Evolutionary conservation across 2,329 filamentous ascomycete species (phyloP), one percentile per base, ranked within the genome.

Genomic region (Colletotrichum gloeosporioides): DNA sequence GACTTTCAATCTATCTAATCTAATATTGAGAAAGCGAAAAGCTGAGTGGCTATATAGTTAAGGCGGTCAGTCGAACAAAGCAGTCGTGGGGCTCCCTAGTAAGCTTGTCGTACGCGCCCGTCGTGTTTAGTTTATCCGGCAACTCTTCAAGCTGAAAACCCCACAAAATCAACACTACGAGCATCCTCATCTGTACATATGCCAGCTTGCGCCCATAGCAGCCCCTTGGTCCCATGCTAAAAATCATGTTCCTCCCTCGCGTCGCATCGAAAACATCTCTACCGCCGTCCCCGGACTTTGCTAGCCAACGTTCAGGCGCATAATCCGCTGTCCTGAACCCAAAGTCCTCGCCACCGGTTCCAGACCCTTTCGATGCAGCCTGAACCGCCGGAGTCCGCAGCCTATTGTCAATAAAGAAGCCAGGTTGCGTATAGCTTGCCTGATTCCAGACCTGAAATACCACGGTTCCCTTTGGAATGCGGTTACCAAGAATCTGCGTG

Each of bases 191-290:
- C 36, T 67, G 39, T 22, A 55, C 29, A 27, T 67, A 67, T 44
- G 64, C 85, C 85, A 87, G 12, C 85, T 78, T 82, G 71, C 81
- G 82, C 1, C 86, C 86, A 64, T 83, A 87, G 67, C 86, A 87
- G 6, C 82, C 82, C 7, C 86, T 77, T 6, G 82, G 80, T 0
- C 86, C 86, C 13, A 81, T 66, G 0, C 84, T 83, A 78, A 87
- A 87, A 0, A 82, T 77, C 66, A 86, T 78, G 8, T 76, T 80
- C 1, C 84, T 85, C 0, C 85, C 85, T 2, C 85, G 83, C 34
- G 78, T 75, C 3, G 81, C 65, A 64, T 84, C 81, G 57, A 84
- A 86, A 8, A 78, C 78, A 2, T 71, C 32, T 57, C 78, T 75
- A 16, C 62, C 57, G 15, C 65, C 68, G 15, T 78, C 78, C 12